These are phyloP conservation scores for Akanthomyces muscarius DNA, from an alignment of 2,329 filamentous ascomycete genomes.

Conservation along the genomic window DNA sequence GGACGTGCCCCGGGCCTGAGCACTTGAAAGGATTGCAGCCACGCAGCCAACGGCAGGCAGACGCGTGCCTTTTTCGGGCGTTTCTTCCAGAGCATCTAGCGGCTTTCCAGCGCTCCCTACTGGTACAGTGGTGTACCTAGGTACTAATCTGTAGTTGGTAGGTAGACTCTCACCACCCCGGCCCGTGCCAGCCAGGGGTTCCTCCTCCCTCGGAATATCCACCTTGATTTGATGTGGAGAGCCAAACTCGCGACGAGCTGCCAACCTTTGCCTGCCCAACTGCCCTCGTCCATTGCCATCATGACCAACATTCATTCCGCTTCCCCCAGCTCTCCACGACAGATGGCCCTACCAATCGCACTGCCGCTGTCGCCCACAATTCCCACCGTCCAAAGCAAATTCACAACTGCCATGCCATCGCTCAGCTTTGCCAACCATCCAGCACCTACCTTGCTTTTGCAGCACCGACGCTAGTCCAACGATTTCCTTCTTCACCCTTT, in stretches of 20 bases:
- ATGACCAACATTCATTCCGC: not conserved
- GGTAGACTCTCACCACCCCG: not conserved
- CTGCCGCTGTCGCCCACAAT: not conserved
- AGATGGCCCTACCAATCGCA: not conserved
- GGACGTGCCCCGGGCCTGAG: constrained; percentile 4
- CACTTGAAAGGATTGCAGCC: not conserved
- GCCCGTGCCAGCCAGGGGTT: not conserved
- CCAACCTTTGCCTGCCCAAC: not conserved
- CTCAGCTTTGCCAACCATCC: too few relatives aligned
- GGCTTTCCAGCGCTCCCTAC: not conserved
- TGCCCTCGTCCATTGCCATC: not conserved
- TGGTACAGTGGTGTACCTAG: too few relatives aligned
- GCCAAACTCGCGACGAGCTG: too few relatives aligned
- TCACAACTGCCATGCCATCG: not conserved
- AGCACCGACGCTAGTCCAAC: not conserved
- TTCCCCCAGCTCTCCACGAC: not conserved
- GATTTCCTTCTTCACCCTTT: not conserved
- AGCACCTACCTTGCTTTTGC: not conserved
- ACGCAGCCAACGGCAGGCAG: not conserved
- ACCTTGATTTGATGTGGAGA: too few relatives aligned
- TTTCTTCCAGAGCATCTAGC: not conserved
- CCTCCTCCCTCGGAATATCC: not conserved
- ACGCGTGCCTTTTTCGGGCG: not conserved
- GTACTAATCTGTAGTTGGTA: too few relatives aligned
- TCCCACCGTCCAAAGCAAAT: not conserved